phyloP scores from a whole-genome alignment of 805 yeast genomes.

The Sporopachydermia lactativora region DNA sequence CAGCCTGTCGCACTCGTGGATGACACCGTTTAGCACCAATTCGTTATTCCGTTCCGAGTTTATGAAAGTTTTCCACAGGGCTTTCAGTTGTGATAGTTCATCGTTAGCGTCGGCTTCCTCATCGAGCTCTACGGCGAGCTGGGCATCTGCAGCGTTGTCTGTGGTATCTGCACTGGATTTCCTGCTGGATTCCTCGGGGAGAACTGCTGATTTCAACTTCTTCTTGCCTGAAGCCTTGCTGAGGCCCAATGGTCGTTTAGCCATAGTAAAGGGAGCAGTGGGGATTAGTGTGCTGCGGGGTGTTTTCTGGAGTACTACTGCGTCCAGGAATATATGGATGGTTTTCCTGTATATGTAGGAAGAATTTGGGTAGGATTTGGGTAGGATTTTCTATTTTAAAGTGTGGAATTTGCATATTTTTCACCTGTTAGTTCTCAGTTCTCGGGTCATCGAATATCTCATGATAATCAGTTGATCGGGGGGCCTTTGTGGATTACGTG shows the following conservation, averaged over 20 bases:
- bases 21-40: constrained; percentile 60
- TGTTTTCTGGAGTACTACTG: no score
- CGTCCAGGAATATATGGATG: no score
- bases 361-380: no score
- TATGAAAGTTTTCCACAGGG: constrained; percentile 53
- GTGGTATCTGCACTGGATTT: constrained; percentile 9
- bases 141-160: constrained; percentile 16
- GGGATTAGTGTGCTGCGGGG: no score
- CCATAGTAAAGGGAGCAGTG: constrained; percentile 32
- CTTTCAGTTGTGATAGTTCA: constrained; percentile 62
- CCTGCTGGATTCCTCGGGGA: constrained; percentile 19
- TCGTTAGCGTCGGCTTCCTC: constrained; percentile 64
- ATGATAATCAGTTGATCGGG: no score
- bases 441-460: no score
- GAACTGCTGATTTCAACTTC: constrained; percentile 24
- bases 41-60: constrained; percentile 32
- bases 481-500: no score
- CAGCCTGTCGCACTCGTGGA: constrained; percentile 85
- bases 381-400: no score
- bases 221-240: constrained; percentile 41
- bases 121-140: constrained; percentile 51
- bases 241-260: constrained; percentile 52
- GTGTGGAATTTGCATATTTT: no score
- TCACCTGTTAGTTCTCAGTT: no score
- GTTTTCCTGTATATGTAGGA: no score